phyloP scores from a whole-genome alignment of 257 asterid species.

The Haberlea rhodopensis region DNA sequence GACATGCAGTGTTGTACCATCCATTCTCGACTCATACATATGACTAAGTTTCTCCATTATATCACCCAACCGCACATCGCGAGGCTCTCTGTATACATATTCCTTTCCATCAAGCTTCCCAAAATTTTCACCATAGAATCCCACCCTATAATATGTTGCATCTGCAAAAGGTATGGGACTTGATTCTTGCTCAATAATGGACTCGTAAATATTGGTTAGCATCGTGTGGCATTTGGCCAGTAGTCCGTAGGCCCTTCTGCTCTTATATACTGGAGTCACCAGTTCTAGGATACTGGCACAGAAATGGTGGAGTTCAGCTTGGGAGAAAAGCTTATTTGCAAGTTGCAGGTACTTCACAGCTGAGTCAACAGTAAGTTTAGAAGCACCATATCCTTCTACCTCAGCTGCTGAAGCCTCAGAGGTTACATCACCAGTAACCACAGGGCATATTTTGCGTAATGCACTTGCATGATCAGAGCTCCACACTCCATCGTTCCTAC shows the following conservation, averaged over 20 bases:
- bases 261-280: constrained; percentile 89
- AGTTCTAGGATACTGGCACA: constrained; percentile 97
- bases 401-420: constrained; percentile 91
- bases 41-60: constrained; percentile 99
- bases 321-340: constrained; percentile 93
- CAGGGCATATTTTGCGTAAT: constrained; percentile 91
- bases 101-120: constrained; percentile 84
- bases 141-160: constrained; percentile 97
- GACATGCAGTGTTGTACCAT: constrained; percentile 79
- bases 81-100: constrained; percentile 91
- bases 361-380: constrained; percentile 96
- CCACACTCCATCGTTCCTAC: constrained; percentile 98
- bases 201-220: constrained; percentile 88
- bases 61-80: constrained; percentile 96
- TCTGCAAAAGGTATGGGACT: constrained; percentile 96
- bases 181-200: constrained; percentile 97
- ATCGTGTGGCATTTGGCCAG: constrained; percentile 96
- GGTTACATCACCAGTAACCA: constrained; percentile 80
- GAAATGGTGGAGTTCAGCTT: constrained; percentile 99
- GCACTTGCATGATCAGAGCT: constrained; percentile 79
- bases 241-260: constrained; percentile 89
- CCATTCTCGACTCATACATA: constrained; percentile 89
- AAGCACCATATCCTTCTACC: constrained; percentile 97
- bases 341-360: constrained; percentile 98
- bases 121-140: constrained; percentile 88